These are phyloP conservation scores for Termitomyces sp. DNA, from an alignment of 768 basidiomycete genomes.

Conservation along the genomic window DNA sequence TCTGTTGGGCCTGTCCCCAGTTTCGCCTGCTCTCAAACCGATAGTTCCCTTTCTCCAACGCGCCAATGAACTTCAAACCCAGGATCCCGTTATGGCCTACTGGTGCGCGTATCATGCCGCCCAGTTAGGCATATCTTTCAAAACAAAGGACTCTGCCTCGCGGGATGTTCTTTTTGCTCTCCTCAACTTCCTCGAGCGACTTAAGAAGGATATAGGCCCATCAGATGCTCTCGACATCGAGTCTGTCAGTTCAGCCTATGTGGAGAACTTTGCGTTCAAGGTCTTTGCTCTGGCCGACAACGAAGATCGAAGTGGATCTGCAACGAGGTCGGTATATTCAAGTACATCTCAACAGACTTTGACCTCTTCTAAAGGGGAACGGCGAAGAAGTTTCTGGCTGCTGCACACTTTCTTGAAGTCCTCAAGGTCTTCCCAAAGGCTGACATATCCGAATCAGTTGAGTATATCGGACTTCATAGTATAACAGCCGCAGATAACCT, in stretches of 20 bases:
- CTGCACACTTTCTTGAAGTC: slow-evolving; percentile 92
- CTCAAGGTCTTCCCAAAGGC: slow-evolving; percentile 70
- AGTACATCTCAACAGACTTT: background rate
- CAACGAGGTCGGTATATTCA: slow-evolving; percentile 59
- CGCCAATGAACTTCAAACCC: slow-evolving; percentile 78
- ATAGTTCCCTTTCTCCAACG: slow-evolving; percentile 84
- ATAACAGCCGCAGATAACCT: background rate
- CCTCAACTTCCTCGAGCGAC: slow-evolving; percentile 73
- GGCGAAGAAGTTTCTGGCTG: slow-evolving; percentile 92
- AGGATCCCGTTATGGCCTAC: slow-evolving; percentile 88
- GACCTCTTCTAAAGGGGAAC: slow-evolving; percentile 56
- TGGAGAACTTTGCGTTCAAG: slow-evolving; percentile 92
- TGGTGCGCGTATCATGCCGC: slow-evolving; percentile 98
- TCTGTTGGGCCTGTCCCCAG: slow-evolving; percentile 56
- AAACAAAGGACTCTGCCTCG: slow-evolving; percentile 61
- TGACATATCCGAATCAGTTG: slow-evolving; percentile 48
- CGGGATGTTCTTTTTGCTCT: slow-evolving; percentile 71
- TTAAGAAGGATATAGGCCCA: slow-evolving; percentile 72
- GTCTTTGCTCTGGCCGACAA: slow-evolving; percentile 90
- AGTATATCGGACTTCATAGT: slow-evolving; percentile 35
- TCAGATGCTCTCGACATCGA: slow-evolving; percentile 85
- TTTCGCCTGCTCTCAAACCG: slow-evolving; percentile 60
- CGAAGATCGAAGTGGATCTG: slow-evolving; percentile 78
- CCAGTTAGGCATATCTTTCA: slow-evolving; percentile 78
- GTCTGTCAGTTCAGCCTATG: slow-evolving; percentile 78